Percentiles rank a stretch among this genome's conserved stretches.
phyloP scores from a whole-genome alignment of 176 grass and related monocot genomes.

The Musa acuminata region DNA sequence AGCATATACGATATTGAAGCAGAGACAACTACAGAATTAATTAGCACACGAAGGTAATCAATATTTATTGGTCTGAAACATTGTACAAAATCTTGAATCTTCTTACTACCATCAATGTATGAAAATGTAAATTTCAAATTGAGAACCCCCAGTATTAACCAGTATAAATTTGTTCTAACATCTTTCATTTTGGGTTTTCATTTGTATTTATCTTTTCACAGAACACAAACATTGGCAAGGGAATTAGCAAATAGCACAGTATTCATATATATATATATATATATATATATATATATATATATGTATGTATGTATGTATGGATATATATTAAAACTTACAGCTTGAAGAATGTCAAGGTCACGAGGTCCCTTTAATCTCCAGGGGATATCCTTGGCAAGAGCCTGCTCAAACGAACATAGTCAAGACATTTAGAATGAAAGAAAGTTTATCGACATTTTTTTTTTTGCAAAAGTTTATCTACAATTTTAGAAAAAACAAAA shows the following conservation, averaged over 20 bases:
- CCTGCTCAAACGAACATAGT: constrained; percentile 41
- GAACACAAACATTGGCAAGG: background rate
- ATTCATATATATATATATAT: too few species aligned
- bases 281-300: too few species aligned
- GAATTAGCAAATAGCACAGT: background rate
- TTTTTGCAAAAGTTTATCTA: background rate
- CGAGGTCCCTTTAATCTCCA: constrained; percentile 88
- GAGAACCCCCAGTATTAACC: too few species aligned
- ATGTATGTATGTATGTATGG: too few species aligned
- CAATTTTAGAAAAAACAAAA: background rate
- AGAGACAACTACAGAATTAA: background rate
- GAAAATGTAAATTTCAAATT: background rate
- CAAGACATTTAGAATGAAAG: background rate
- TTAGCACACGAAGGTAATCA: too few species aligned
- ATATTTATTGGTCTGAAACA: too few species aligned
- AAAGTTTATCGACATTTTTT: too few species aligned
- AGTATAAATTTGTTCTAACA: too few species aligned
- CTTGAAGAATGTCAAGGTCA: constrained; percentile 84
- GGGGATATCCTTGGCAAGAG: constrained; percentile 94
- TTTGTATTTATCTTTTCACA: too few species aligned
- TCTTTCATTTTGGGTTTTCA: too few species aligned
- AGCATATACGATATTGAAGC: background rate
- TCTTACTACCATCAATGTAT: too few species aligned
- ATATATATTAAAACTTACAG: constrained; percentile 33
- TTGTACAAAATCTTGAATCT: too few species aligned